Base-by-base conservation (phyloP, 2,329 filamentous ascomycete species). In the Exophiala sp. region DNA sequence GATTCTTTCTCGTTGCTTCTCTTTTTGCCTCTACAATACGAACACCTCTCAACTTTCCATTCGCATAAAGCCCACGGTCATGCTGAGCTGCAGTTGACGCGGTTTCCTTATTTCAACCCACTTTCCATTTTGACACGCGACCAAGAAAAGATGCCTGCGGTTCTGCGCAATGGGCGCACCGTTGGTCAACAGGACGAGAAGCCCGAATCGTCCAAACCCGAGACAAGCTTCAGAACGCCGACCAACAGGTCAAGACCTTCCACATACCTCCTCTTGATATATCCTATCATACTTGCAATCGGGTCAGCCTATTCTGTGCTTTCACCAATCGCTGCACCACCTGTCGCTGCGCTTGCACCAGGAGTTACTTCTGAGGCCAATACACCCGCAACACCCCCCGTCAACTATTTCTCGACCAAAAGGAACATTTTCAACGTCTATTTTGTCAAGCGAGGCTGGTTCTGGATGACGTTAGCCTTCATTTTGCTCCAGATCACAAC, bases 361-460 rank as follows among this genome's bases (percentile, higher is more conserved):
- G 65, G 68, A 18, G 60, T 68, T 50, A 63, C 64, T n/a, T 55
- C 65, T 32, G 63, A 67, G 46, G 58, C 68, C 12, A 61, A 68
- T 56, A 50, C 46, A 5, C 50, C 50, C 59, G 68, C 12, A 61
- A 68, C 56, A 52, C 45, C 12, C 41, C 47, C 11, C 32, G 47
- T 55, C 11, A 76, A 76, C 68, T 99, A 97, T 77, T 99, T 99
- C 70, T 92, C 94, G 43, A 87, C 87, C 64, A 99, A 99, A 73
- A 81, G 84, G 70, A 99, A 99, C 74, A 65, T 96, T 48, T 88
- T 97, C 80, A 99, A 99, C 69, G 72, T 88, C 43, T 81, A 91
- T 65, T 99, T 97, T 67, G 94, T 99, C 66, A 99, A 99, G 78
- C 79, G 88, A 50, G 92, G 92, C 57, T 99, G 94, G 94, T 81